Percentiles rank a stretch among this genome's conserved stretches.
Conservation (phyloP, 495 filamentous ascomycete genomes). For the Bryoglossum gracile region DNA sequence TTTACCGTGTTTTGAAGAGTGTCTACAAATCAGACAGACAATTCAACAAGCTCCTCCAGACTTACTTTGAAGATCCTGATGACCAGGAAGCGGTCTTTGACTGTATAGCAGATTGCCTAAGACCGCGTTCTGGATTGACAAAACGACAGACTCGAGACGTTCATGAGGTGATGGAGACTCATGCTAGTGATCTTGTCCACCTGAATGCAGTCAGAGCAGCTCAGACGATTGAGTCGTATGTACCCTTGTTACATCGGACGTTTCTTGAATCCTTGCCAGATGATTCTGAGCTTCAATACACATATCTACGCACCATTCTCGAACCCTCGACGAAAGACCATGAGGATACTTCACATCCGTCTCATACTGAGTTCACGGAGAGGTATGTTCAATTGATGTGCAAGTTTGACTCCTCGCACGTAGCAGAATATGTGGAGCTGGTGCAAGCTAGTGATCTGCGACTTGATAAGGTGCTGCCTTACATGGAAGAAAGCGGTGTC, state of each 20-base stretch:
- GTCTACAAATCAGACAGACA: constrained; percentile 76
- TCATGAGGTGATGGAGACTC: constrained; percentile 58
- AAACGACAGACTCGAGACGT: constrained; percentile 73
- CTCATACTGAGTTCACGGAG: constrained; percentile 57
- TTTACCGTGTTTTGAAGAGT: constrained; percentile 89
- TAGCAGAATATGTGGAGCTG: constrained; percentile 74
- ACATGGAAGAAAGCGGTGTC: constrained; percentile 80
- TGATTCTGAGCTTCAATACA: constrained; percentile 58
- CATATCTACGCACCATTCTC: constrained; percentile 71
- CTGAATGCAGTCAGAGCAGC: constrained; percentile 66
- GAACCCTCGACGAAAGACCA: constrained; percentile 52
- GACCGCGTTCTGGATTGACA: constrained; percentile 57
- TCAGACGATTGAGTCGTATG: constrained; percentile 55
- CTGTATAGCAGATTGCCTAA: constrained; percentile 74
- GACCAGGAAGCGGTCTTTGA: constrained; percentile 66
- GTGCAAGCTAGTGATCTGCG: constrained; percentile 74
- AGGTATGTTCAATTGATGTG: constrained; percentile 89
- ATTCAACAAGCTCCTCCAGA: constrained; percentile 68
- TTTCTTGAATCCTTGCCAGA: constrained; percentile 58
- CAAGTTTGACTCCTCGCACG: constrained; percentile 69
- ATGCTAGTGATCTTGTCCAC: constrained; percentile 59
- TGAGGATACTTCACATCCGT: constrained; percentile 29
- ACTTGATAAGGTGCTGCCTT: constrained; percentile 73
- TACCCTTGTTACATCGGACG: constrained; percentile 63
- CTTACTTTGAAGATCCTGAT: constrained; percentile 80